Conservation (phyloP, 164 flowering plant genomes). For the Tinospora cordifolia region DNA sequence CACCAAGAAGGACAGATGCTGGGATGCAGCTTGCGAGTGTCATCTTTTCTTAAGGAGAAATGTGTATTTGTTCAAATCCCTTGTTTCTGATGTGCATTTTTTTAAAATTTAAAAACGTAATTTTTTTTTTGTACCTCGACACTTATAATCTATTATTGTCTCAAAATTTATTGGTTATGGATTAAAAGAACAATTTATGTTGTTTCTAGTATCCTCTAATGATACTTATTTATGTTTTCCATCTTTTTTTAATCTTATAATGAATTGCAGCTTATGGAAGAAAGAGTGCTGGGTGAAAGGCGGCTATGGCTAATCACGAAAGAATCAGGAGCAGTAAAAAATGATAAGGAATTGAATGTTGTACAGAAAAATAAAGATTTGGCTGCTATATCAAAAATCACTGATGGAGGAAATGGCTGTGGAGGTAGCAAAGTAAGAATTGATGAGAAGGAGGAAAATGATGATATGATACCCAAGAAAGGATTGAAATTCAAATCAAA, state of each 20-base stretch:
- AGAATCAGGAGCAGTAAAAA: not conserved
- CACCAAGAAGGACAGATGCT: too few relatives aligned
- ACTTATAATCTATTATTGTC: too few relatives aligned
- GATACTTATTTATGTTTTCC: not conserved
- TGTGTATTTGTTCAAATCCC: too few relatives aligned
- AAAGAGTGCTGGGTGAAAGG: not conserved
- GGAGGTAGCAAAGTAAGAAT: not conserved
- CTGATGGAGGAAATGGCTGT: not conserved
- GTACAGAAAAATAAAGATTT: not conserved
- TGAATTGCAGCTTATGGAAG: not conserved
- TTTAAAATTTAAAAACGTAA: too few relatives aligned
- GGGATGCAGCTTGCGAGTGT: too few relatives aligned
- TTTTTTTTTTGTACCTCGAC: too few relatives aligned
- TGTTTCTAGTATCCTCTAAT: too few relatives aligned
- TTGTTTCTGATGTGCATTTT: too few relatives aligned
- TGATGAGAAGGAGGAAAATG: not conserved
- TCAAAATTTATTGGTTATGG: too few relatives aligned
- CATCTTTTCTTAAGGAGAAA: too few relatives aligned
- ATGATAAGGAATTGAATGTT: not conserved
- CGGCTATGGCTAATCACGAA: not conserved
- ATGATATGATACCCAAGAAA: not conserved
- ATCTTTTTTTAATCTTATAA: not conserved
- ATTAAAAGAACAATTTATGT: too few relatives aligned
- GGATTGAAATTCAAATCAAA: constrained; percentile 6
- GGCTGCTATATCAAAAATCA: not conserved